Evolutionary conservation across 139 green algal species (phyloP).

Genomic region (Cymbomonas tetramitiformis): DNA sequence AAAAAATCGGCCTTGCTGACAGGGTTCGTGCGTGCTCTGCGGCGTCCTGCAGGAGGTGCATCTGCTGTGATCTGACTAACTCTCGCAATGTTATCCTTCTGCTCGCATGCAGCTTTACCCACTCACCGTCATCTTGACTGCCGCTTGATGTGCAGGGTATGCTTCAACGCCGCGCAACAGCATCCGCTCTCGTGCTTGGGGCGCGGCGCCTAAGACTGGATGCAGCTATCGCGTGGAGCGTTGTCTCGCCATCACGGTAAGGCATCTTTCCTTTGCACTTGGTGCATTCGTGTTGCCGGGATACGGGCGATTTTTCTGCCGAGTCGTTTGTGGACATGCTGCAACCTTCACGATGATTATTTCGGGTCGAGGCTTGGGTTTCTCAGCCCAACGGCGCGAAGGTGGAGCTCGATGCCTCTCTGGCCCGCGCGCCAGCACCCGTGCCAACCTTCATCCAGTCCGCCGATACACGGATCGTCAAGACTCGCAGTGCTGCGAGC

Average conservation of each 20-base stretch:
- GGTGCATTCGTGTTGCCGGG: background rate
- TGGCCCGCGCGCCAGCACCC: too few relatives aligned
- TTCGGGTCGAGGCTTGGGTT: background rate
- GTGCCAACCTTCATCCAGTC: too few relatives aligned
- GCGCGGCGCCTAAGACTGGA: slow-evolving; percentile 2
- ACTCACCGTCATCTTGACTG: background rate
- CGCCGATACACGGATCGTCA: too few relatives aligned
- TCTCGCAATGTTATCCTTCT: too few relatives aligned
- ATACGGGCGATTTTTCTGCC: background rate
- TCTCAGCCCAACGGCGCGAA: too few relatives aligned
- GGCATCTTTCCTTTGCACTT: background rate
- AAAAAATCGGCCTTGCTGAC: too few relatives aligned
- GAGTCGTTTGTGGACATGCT: background rate
- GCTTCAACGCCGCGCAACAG: slow-evolving; percentile 43
- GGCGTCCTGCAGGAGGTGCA: too few relatives aligned
- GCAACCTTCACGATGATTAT: background rate
- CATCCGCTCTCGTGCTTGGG: slow-evolving; percentile 69
- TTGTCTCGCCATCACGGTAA: slow-evolving; percentile 48
- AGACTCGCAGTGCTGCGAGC: too few relatives aligned
- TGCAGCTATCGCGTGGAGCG: slow-evolving; percentile 42
- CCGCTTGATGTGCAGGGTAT: slow-evolving; percentile 34
- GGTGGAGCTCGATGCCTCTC: too few relatives aligned
- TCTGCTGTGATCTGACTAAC: too few relatives aligned
- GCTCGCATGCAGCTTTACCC: too few relatives aligned
- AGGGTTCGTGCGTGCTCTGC: too few relatives aligned